Evolutionary conservation across 2,329 filamentous ascomycete species (phyloP), one percentile per base, ranked within the genome.

Genomic region (Blastomyces gilchristii): DNA sequence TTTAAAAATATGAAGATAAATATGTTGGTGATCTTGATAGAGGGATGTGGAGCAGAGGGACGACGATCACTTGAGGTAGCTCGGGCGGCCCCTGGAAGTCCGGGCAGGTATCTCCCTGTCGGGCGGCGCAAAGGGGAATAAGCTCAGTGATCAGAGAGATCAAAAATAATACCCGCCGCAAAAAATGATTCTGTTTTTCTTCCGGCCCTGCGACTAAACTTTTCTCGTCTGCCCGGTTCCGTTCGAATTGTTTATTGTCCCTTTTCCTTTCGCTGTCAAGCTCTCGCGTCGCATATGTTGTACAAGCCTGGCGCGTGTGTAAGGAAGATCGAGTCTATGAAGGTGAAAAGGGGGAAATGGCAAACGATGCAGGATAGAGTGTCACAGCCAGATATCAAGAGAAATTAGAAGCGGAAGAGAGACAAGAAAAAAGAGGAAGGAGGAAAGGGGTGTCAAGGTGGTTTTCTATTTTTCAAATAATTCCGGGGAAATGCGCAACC

Each of bases 1-100:
- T 47, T 41, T 39, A 49, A 31, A 59, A 49, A 43, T 43, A 28
- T 59, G 25, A 43, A 34, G 43, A 59, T 59, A 37, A 28, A 59
- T 28, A 18, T 37, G 41, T 59, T 37, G 58, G 41, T 59, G 43
- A 59, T 25, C 58, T 49, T 72, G 69, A 65, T 60, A 63, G 63
- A 66, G 64, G 72, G 71, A 71, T 71, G 64, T 61, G 58, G 62
- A 53, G 60, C 58, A 61, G 41, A 45, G 34, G n/a, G 47, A 28
- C 43, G 57, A 52, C 57, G 60, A 62, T 62, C 60, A 62, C 60
- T 61, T 56, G 58, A 22, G 63, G 61, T 62, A 62, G 63, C 52
- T 62, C 52, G 50, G 22, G 60, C 22, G 31, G 60, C 50, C 60
- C 60, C 60, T 57, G 49, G 60, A 49, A 52, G 31, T 53, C 31